Conservation (phyloP, 495 filamentous ascomycete species). For the Aspergillus olivimuriae region DNA sequence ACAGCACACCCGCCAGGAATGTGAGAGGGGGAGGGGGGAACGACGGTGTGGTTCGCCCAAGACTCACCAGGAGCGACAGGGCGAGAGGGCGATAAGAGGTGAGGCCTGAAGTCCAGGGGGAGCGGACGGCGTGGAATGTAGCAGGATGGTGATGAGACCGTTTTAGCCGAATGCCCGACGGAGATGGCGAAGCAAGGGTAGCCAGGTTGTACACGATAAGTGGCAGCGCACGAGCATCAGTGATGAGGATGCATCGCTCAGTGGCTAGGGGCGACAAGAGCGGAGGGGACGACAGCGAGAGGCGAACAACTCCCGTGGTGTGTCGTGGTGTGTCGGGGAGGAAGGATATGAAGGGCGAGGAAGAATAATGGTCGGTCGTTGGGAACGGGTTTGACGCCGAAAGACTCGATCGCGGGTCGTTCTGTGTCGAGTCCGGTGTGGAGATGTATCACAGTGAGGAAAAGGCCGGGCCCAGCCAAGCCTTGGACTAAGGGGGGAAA, state of each 20-base stretch:
- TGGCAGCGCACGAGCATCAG: slow-evolving; percentile 18
- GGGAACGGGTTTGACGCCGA: too few relatives aligned
- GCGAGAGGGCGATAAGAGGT: background rate
- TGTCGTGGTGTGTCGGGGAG: too few relatives aligned
- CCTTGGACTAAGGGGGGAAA: slow-evolving; percentile 14
- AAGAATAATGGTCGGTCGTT: too few relatives aligned
- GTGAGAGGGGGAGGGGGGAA: background rate
- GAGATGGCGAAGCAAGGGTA: slow-evolving; percentile 22
- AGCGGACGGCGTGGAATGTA: slow-evolving; percentile 10
- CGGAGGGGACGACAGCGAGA: slow-evolving; percentile 1
- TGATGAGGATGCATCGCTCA: slow-evolving; percentile 16
- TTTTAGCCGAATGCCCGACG: slow-evolving; percentile 16
- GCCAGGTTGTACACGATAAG: slow-evolving; percentile 16
- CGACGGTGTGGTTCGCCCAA: background rate
- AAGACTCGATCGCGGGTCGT: slow-evolving; percentile 17
- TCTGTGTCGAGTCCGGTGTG: slow-evolving; percentile 13
- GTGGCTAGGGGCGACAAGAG: slow-evolving; percentile 2
- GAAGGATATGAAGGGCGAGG: too few relatives aligned
- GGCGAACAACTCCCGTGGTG: too few relatives aligned
- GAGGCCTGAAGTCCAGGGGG: slow-evolving; percentile 6
- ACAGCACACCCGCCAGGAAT: background rate
- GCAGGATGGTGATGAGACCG: slow-evolving; percentile 12
- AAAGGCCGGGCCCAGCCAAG: slow-evolving; percentile 18
- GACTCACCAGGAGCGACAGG: slow-evolving; percentile 10
- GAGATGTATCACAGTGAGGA: slow-evolving; percentile 16